Evolutionary conservation across 371 early-diverging fungal species (phyloP), one percentile per base, ranked within the genome.

Genomic region (Zychaea mexicana): DNA sequence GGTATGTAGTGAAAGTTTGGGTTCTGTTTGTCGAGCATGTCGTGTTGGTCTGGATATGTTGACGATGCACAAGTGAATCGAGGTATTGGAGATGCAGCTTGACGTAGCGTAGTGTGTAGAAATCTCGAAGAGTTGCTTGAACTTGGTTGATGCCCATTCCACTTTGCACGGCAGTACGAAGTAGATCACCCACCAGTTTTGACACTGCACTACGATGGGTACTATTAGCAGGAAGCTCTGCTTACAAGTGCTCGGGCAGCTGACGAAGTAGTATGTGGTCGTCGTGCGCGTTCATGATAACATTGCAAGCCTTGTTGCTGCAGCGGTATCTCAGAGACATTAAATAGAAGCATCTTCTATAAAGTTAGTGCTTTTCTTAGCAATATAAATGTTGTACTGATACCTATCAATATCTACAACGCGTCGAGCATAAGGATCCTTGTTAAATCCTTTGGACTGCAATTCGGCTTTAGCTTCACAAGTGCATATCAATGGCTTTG

Each of bases 121-220:
- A 32, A 15, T 70, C 70, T 7, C 3, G 36, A 22, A 70, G 62
- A 39, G 60, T 47, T 4, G 56, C 42, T n/a, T 49, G 54, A 17
- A 70, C 60, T 22, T 58, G 30, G n/a, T 64, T 24, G 9, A 65
- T 33, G 4, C 61, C 60, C 52, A 65, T 54, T 12, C 46, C 47
- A n/a, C 59, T 62, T 32, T 65, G 66, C 32, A n/a, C n/a, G n/a
- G n/a, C n/a, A n/a, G n/a, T n/a, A n/a, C n/a, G n/a, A n/a, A n/a
- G n/a, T n/a, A n/a, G 24, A 24, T 66, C 57, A 2, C 49, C 63
- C 17, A 66, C 15, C 31, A 17, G 13, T 47, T 66, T 63, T 6
- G 70, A 66, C 28, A 70, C 31, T 9, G 60, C 70, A 24, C 63
- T 27, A 60, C 54, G 57, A 30, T 70, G 64, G 3, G 70, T 64